Evolutionary conservation across 2,329 filamentous ascomycete species (phyloP).

Genomic region (Ophiostoma fasciatum): DNA sequence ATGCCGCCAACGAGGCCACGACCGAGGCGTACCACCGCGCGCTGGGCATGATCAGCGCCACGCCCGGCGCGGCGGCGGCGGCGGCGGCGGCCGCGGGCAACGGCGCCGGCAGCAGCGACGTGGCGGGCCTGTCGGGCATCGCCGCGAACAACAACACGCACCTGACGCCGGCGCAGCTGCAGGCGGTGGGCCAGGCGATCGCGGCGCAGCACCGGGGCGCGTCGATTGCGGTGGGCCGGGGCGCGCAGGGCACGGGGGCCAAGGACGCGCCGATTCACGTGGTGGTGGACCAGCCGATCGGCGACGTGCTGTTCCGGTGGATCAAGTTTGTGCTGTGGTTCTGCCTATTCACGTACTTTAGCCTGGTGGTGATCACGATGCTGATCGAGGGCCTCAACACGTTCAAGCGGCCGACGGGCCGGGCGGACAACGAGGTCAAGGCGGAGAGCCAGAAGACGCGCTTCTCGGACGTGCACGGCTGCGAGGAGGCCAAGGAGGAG

Average conservation of each 20-base stretch:
- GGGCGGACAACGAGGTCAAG: constrained; percentile 64
- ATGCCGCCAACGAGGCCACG: constrained; percentile 64
- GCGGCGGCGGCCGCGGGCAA: constrained; percentile 5
- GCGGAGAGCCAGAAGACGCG: constrained; percentile 83
- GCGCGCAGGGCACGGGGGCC: constrained; percentile 44
- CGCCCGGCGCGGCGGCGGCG: constrained; percentile 6
- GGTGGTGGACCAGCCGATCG: constrained; percentile 79
- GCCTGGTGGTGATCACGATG: constrained; percentile 65
- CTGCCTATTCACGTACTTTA: constrained; percentile 62
- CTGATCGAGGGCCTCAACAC: constrained; percentile 68
- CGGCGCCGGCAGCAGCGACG: constrained; percentile 12
- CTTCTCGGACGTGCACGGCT: constrained; percentile 90
- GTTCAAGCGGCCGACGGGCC: constrained; percentile 62
- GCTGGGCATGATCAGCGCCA: constrained; percentile 29
- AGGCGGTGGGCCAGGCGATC: constrained; percentile 70
- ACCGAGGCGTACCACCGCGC: constrained; percentile 69
- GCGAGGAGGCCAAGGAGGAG: constrained; percentile 96
- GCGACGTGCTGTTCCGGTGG: constrained; percentile 75
- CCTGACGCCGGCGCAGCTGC: constrained; percentile 46
- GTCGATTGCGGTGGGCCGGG: constrained; percentile 41
- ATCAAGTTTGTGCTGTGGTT: constrained; percentile 75
- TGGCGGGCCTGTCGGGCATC: too few relatives aligned
- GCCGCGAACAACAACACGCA: constrained; percentile 19
- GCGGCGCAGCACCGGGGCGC: constrained; percentile 56
- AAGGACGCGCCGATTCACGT: constrained; percentile 87